A percentile compares a stretch with the other conserved stretches of the same genome.
These are phyloP conservation scores for Trematosphaeria pertusa DNA, from an alignment of 2,329 filamentous ascomycete genomes.

Conservation along the genomic window DNA sequence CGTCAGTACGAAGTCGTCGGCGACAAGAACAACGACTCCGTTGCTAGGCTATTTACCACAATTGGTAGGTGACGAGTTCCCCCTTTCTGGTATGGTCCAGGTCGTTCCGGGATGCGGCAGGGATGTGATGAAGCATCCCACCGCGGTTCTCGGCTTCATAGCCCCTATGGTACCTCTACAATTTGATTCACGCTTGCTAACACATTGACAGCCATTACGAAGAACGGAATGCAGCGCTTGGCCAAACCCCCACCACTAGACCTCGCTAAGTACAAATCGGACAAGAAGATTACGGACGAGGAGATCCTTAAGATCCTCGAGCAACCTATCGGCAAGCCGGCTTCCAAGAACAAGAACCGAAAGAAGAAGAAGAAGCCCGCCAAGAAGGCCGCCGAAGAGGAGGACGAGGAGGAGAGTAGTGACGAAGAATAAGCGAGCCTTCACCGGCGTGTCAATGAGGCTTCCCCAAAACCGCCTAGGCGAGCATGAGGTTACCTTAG, in stretches of 20 bases:
- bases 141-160: too few relatives aligned
- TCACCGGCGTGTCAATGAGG: constrained; percentile 29
- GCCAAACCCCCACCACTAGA: constrained; percentile 79
- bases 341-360: constrained; percentile 83
- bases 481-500: constrained; percentile 39
- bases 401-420: constrained; percentile 45
- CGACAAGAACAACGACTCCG: constrained; percentile 86
- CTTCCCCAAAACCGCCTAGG: constrained; percentile 16
- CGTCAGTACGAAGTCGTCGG: constrained; percentile 96
- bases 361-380: constrained; percentile 74
- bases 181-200: constrained; percentile 25
- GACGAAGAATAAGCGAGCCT: constrained; percentile 45
- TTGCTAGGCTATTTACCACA: constrained; percentile 87
- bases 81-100: constrained; percentile 1
- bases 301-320: constrained; percentile 95
- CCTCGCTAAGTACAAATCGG: constrained; percentile 82
- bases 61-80: constrained; percentile 85
- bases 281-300: constrained; percentile 98
- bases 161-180: too few relatives aligned
- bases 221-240: constrained; percentile 92
- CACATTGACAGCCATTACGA: constrained; percentile 77
- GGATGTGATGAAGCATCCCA: too few relatives aligned
- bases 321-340: constrained; percentile 73
- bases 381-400: constrained; percentile 66
- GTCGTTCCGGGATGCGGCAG: background rate